A percentile compares a stretch with the other conserved stretches of the same genome.
These are phyloP conservation scores for Forsythia suspensa DNA, from an alignment of 257 asterid genomes.

Conservation along the genomic window DNA sequence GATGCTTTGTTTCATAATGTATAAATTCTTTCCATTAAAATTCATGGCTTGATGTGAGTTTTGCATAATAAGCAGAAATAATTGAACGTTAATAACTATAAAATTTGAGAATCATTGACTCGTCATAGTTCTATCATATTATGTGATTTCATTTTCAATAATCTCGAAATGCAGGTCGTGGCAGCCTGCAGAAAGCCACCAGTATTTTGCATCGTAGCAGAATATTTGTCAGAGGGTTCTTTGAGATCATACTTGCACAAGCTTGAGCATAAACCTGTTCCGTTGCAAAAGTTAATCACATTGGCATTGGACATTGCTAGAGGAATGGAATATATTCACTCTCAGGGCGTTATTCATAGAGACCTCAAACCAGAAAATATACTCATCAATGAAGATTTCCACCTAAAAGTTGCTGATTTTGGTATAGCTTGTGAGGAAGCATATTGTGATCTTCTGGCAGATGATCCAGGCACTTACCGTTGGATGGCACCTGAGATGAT, in stretches of 20 bases:
- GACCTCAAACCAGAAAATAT: conserved; percentile 77
- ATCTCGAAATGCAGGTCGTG: conserved; percentile 49
- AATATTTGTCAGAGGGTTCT: conserved; percentile 65
- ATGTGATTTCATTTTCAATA: conserved; percentile 16
- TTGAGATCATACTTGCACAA: conserved; percentile 66
- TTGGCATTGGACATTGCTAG: conserved; percentile 68
- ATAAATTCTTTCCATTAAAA: background rate
- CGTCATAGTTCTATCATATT: background rate
- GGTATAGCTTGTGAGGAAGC: conserved; percentile 79
- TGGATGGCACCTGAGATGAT: conserved; percentile 98
- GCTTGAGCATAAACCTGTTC: conserved; percentile 49
- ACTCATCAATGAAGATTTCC: conserved; percentile 55
- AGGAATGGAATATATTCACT: conserved; percentile 68
- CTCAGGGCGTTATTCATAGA: conserved; percentile 64
- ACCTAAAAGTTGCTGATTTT: conserved; percentile 67
- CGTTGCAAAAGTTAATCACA: conserved; percentile 44
- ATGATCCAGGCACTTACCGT: conserved; percentile 80
- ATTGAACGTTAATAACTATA: background rate
- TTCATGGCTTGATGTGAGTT: background rate
- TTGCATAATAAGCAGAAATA: background rate
- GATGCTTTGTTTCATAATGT: background rate
- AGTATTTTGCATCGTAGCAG: conserved; percentile 63
- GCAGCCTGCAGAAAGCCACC: conserved; percentile 61
- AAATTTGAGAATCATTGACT: background rate
- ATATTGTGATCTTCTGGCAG: conserved; percentile 58